Conservation (phyloP, 2,329 filamentous ascomycete species). For the Colletotrichum zoysiae region DNA sequence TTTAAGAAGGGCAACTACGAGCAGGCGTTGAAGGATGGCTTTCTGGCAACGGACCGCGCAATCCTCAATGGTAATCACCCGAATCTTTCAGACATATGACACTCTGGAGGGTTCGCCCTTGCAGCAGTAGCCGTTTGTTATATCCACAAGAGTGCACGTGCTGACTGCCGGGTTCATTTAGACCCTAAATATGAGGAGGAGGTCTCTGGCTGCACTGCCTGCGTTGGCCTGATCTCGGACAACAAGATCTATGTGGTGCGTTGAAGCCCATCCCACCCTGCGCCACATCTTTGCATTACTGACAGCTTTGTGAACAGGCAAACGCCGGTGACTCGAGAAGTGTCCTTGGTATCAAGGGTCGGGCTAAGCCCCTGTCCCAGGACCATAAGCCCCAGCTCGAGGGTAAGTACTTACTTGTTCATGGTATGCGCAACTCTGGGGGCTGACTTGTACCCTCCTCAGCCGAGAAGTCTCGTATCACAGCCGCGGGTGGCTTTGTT, state of each 20-base stretch:
- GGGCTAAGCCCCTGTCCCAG: slow-evolving; percentile 97
- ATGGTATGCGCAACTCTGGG: background rate
- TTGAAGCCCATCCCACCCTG: slow-evolving; percentile 49
- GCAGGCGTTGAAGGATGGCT: slow-evolving; percentile 96
- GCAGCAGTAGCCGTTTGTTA: background rate
- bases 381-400: slow-evolving; percentile 99
- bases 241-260: slow-evolving; percentile 96
- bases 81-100: slow-evolving; percentile 44
- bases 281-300: slow-evolving; percentile 46
- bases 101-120: background rate
- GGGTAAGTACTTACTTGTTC: slow-evolving; percentile 65
- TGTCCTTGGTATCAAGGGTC: slow-evolving; percentile 94
- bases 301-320: slow-evolving; percentile 70
- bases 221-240: slow-evolving; percentile 87
- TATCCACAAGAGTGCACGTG: slow-evolving; percentile 8
- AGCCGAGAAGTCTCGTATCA: slow-evolving; percentile 97
- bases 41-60: slow-evolving; percentile 93
- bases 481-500: slow-evolving; percentile 94
- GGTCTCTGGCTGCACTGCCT: slow-evolving; percentile 96
- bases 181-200: slow-evolving; percentile 98
- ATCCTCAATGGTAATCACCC: slow-evolving; percentile 86
- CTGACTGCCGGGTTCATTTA: slow-evolving; percentile 55
- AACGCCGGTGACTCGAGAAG: slow-evolving; percentile 97
- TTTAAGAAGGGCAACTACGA: slow-evolving; percentile 93
- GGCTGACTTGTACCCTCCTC: slow-evolving; percentile 39